Evolutionary conservation across 1,139 yeast genomes (phyloP), one percentile per base, ranked within the genome.

Genomic region (Lodderomyces beijingensis): DNA sequence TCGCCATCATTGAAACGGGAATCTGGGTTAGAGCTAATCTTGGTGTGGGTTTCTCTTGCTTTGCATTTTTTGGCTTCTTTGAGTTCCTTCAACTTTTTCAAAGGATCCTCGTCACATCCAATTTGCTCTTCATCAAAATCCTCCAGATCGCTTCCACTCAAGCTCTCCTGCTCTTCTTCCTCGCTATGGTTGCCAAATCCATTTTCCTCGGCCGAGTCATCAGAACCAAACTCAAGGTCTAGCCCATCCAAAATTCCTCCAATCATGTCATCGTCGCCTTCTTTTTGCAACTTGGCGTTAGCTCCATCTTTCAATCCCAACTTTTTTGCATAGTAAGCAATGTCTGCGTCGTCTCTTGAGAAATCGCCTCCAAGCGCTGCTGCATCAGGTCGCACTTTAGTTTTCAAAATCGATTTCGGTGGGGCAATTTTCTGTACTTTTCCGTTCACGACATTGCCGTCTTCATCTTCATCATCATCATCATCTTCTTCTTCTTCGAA

Each of bases 261-360:
- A 32, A 83, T 62, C 3, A 77, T 71, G 51, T 84, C 94, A 42
- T 77, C 79, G 20, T 77, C 86, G 23, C 70, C 79, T 2, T 51
- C 50, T 26, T 75, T 72, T 20, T 67, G 53, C 34, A 77, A 59
- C 34, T 59, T 63, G 4, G 62, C 40, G 9, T 56, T 56, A 35
- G 62, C 69, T 10, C 21, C 21, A 10, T 19, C 10, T 47, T 81
- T 84, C 44, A 83, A 53, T 1, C 95, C 95, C 13, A 89, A 65
- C 46, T 83, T 80, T 42, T 82, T 83, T 4, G 96, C 91, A 51
- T 87, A 89, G 50, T 79, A 87, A 16, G 72, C 78, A 59, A 87
- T 78, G 30, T 89, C 95, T 33, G 76, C 78, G 37, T 86, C 93
- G 47, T 86, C 95, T 41, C 12, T 23, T n/a, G n/a, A n/a, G n/a